Conservation (phyloP, 2,329 filamentous ascomycete species). For the Penicillium sp. region DNA sequence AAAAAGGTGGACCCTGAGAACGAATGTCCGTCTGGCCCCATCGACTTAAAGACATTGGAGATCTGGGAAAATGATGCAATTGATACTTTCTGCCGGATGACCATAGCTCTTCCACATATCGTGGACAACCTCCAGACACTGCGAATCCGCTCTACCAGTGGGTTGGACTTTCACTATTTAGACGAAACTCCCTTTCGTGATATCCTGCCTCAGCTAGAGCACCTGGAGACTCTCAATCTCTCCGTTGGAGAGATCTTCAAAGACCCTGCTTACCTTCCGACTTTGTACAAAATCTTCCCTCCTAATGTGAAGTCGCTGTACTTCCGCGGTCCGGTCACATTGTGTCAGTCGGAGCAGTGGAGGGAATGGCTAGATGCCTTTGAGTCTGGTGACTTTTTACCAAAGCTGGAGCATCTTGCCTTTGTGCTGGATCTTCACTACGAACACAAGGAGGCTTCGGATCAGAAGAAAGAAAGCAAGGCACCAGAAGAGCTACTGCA, state of each 20-base stretch:
- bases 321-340: slow-evolving; percentile 25
- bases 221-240: slow-evolving; percentile 19
- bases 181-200: slow-evolving; percentile 13
- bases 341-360: slow-evolving; percentile 21
- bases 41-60: slow-evolving; percentile 22
- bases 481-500: slow-evolving; percentile 10
- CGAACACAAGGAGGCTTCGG: background rate
- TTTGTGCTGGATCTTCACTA: slow-evolving; percentile 27
- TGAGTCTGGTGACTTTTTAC: slow-evolving; percentile 17
- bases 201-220: slow-evolving; percentile 13
- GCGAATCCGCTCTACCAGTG: slow-evolving; percentile 22
- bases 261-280: slow-evolving; percentile 13
- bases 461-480: background rate
- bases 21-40: slow-evolving; percentile 1
- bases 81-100: slow-evolving; percentile 24
- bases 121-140: slow-evolving; percentile 17
- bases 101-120: slow-evolving; percentile 18
- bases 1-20: slow-evolving; percentile 4
- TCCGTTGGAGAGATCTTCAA: slow-evolving; percentile 25
- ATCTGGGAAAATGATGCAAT: slow-evolving; percentile 30
- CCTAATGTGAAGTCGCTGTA: slow-evolving; percentile 24
- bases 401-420: slow-evolving; percentile 20
- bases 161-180: slow-evolving; percentile 19
- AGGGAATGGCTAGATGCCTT: slow-evolving; percentile 25
- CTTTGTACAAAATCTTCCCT: slow-evolving; percentile 21